These are phyloP conservation scores for Eucalyptus coolabah DNA, from an alignment of 345 rosid genomes.

Conservation along the genomic window DNA sequence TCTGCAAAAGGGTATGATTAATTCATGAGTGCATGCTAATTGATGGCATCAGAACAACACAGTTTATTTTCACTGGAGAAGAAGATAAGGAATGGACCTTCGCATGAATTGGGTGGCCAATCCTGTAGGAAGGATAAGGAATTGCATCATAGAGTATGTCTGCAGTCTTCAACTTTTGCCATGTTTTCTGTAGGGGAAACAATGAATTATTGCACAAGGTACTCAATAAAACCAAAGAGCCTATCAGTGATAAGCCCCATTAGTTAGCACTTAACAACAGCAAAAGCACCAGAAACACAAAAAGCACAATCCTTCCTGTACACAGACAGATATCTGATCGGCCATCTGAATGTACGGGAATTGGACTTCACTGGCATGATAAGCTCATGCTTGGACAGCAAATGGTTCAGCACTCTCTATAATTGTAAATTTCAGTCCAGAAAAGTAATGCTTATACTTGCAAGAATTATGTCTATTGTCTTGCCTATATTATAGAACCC, in stretches of 20 bases:
- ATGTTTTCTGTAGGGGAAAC: slow-evolving; percentile 52
- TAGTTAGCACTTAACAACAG: not conserved
- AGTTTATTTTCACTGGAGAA: not conserved
- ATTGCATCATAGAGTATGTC: slow-evolving; percentile 66
- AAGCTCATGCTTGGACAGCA: not conserved
- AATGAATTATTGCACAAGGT: not conserved
- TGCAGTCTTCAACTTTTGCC: slow-evolving; percentile 56
- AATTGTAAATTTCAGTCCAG: not conserved
- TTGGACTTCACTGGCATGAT: not conserved
- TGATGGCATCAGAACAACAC: not conserved
- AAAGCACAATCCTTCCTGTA: not conserved
- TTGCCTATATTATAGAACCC: not conserved
- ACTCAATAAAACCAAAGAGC: not conserved
- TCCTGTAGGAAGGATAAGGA: slow-evolving; percentile 59
- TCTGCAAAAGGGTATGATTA: not conserved
- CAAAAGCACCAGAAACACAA: not conserved
- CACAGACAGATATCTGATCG: not conserved
- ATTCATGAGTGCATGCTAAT: not conserved
- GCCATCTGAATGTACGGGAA: not conserved
- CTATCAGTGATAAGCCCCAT: not conserved
- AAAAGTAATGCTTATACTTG: not conserved
- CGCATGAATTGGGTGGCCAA: slow-evolving; percentile 73
- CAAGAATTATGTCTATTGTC: not conserved
- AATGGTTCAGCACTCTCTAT: not conserved
- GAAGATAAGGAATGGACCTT: slow-evolving; percentile 30